phyloP scores from a whole-genome alignment of 2,329 filamentous ascomycete species.

The Colletotrichum acutatum region DNA sequence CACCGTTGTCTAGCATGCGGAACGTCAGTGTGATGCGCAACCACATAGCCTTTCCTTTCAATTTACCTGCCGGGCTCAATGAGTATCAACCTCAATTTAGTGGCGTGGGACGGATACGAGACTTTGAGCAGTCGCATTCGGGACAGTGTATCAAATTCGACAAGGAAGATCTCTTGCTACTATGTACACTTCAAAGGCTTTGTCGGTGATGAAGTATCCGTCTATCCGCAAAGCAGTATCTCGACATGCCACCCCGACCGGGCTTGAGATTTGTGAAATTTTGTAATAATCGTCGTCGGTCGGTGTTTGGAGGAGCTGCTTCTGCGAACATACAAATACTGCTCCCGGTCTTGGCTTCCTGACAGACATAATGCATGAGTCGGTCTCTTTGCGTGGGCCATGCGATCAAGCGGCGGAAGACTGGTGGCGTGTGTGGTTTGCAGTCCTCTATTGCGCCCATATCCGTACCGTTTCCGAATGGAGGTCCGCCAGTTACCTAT shows the following conservation, averaged over 20 bases:
- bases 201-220: not conserved
- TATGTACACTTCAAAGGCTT: not conserved
- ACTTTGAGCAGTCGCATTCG: not conserved
- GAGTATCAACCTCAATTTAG: not conserved
- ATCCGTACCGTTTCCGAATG: not conserved
- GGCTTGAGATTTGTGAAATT: not conserved
- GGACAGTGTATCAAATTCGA: not conserved
- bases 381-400: not conserved
- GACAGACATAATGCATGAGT: not conserved
- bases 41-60: not conserved
- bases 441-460: not conserved
- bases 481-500: not conserved
- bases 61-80: not conserved
- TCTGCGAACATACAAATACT: not conserved
- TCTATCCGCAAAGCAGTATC: not conserved
- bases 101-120: not conserved
- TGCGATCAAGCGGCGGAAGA: not conserved
- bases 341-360: not conserved
- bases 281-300: no score
- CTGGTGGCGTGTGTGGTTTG: not conserved
- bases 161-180: no score
- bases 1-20: not conserved
- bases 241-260: not conserved
- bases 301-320: no score
- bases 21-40: not conserved